These are phyloP conservation scores for Hyphopichia pseudoburtonii DNA, from an alignment of 1,139 yeast species.

Conservation along the genomic window DNA sequence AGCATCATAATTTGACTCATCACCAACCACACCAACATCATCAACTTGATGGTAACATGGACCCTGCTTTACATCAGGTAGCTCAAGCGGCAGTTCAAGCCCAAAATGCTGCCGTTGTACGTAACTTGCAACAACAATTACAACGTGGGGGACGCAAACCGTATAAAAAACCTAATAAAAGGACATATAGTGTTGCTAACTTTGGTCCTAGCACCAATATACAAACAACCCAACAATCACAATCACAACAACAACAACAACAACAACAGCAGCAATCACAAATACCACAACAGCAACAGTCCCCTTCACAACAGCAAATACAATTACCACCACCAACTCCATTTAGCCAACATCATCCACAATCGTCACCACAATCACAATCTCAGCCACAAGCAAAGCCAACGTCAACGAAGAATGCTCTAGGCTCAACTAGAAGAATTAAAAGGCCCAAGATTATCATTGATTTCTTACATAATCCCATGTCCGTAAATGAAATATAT, in stretches of 20 bases:
- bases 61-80: conserved; percentile 40
- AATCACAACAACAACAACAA: background rate
- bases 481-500: conserved; percentile 46
- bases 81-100: conserved; percentile 40
- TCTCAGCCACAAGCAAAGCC: conserved; percentile 6
- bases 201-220: too few species aligned
- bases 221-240: too few species aligned
- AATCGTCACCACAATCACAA: conserved; percentile 1
- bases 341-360: too few species aligned
- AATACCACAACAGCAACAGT: background rate
- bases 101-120: conserved; percentile 9
- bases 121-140: conserved; percentile 9
- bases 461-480: conserved; percentile 47
- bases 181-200: too few species aligned
- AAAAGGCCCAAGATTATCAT: conserved; percentile 39
- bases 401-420: too few species aligned
- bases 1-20: conserved; percentile 3
- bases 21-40: conserved; percentile 5
- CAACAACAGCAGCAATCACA: too few species aligned
- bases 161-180: too few species aligned
- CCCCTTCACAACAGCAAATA: background rate
- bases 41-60: conserved; percentile 33
- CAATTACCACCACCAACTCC: too few species aligned
- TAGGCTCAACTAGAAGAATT: conserved; percentile 6
- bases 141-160: background rate